Evolutionary conservation across 2,329 filamentous ascomycete genomes (phyloP).

Genomic region (Macroventuria anomochaeta): DNA sequence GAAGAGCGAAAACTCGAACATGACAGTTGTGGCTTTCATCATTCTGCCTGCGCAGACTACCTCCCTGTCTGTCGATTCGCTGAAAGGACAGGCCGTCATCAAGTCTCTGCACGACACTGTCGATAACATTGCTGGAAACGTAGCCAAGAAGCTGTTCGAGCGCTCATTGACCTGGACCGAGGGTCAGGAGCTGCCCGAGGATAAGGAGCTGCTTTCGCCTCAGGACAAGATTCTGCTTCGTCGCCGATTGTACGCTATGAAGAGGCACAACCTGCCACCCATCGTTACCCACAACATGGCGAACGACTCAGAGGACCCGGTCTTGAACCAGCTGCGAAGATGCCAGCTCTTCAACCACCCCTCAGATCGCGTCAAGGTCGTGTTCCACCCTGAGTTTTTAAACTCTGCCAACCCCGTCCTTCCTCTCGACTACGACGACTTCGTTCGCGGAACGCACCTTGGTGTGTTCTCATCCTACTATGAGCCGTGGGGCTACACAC

Average conservation of each 20-base stretch:
- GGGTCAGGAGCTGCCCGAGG: constrained; percentile 89
- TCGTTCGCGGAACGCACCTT: constrained; percentile 94
- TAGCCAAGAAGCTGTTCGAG: constrained; percentile 93
- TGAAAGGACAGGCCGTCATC: constrained; percentile 96
- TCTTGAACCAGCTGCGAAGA: constrained; percentile 92
- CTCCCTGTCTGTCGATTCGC: constrained; percentile 90
- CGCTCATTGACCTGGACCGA: constrained; percentile 95
- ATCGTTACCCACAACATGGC: constrained; percentile 99
- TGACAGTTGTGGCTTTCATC: constrained; percentile 94
- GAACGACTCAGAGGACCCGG: constrained; percentile 90
- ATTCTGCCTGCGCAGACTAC: constrained; percentile 98
- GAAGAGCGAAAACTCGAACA: constrained; percentile 84
- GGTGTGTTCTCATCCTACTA: constrained; percentile 98
- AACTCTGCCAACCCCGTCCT: constrained; percentile 95
- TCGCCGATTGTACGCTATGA: constrained; percentile 94
- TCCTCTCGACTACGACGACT: constrained; percentile 96
- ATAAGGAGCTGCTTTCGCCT: constrained; percentile 92
- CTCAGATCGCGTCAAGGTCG: constrained; percentile 91
- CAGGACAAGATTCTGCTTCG: constrained; percentile 93
- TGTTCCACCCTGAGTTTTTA: constrained; percentile 98
- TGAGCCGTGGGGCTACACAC: constrained; percentile 98
- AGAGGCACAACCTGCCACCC: constrained; percentile 84
- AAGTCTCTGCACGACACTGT: constrained; percentile 94
- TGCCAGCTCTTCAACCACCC: constrained; percentile 98
- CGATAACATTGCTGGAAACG: constrained; percentile 88